Percentiles rank a stretch among this genome's conserved stretches.
These are phyloP conservation scores for Talaromyces atroroseus DNA, from an alignment of 2,329 filamentous ascomycete species.

Conservation along the genomic window DNA sequence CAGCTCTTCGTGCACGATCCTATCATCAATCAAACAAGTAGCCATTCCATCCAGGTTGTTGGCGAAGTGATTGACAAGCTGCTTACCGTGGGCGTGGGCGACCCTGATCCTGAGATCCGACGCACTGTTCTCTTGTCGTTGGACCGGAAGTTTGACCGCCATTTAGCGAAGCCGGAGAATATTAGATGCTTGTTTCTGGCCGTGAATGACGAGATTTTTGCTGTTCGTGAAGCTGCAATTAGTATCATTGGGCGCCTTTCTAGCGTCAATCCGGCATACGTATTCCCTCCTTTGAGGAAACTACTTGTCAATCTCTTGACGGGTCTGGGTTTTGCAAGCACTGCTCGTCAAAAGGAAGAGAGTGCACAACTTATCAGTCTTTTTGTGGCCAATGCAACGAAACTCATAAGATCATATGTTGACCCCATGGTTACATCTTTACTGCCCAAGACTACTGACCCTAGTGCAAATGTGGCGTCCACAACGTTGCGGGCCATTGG, in stretches of 20 bases:
- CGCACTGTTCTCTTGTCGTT: slow-evolving; percentile 82
- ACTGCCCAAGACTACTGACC: slow-evolving; percentile 84
- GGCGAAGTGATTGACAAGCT: slow-evolving; percentile 97
- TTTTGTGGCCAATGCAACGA: slow-evolving; percentile 86
- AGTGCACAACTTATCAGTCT: slow-evolving; percentile 89
- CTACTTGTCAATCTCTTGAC: slow-evolving; percentile 93
- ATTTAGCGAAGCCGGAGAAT: slow-evolving; percentile 96
- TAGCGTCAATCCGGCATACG: slow-evolving; percentile 88
- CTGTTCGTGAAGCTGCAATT: slow-evolving; percentile 89
- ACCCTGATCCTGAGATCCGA: slow-evolving; percentile 82
- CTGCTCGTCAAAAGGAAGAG: slow-evolving; percentile 90
- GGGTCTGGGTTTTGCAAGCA: slow-evolving; percentile 93
- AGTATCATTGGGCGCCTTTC: slow-evolving; percentile 93
- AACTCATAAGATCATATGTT: slow-evolving; percentile 91
- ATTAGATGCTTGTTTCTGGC: slow-evolving; percentile 93
- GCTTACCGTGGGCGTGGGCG: slow-evolving; percentile 87
- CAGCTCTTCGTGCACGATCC: slow-evolving; percentile 96
- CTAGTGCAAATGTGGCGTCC: slow-evolving; percentile 80
- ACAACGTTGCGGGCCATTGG: slow-evolving; percentile 94
- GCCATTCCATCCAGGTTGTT: slow-evolving; percentile 93
- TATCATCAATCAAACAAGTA: slow-evolving; percentile 95
- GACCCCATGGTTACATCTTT: slow-evolving; percentile 93
- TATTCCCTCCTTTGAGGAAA: slow-evolving; percentile 92
- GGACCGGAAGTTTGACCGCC: slow-evolving; percentile 89
- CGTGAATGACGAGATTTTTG: slow-evolving; percentile 89